Conservation (phyloP, 2,329 filamentous ascomycete genomes). For the Beauveria caledonica region DNA sequence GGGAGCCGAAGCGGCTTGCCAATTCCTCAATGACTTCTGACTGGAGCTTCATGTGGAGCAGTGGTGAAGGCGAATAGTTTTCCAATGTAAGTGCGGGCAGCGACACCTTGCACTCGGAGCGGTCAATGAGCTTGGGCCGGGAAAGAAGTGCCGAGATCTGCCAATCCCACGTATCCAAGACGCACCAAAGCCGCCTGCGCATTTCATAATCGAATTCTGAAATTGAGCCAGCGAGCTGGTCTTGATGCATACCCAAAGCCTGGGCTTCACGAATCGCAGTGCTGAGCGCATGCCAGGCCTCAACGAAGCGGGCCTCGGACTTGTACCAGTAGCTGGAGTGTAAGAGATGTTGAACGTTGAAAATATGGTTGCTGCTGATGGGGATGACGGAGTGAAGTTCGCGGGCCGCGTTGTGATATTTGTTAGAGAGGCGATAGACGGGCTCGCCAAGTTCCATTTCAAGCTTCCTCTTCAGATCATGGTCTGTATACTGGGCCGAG, state of each 20-base stretch:
- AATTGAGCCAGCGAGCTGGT: slow-evolving; percentile 19
- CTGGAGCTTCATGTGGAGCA: slow-evolving; percentile 27
- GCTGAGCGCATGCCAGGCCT: slow-evolving; percentile 30
- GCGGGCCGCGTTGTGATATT: slow-evolving; percentile 26
- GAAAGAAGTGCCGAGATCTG: slow-evolving; percentile 26
- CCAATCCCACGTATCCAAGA: slow-evolving; percentile 32
- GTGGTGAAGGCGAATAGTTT: slow-evolving; percentile 12
- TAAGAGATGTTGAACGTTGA: slow-evolving; percentile 27
- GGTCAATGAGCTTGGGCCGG: slow-evolving; percentile 14
- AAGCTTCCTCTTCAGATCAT: slow-evolving; percentile 23
- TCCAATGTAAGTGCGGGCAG: slow-evolving; percentile 13
- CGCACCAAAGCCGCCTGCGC: slow-evolving; percentile 28
- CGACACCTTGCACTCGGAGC: slow-evolving; percentile 10
- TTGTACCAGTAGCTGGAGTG: slow-evolving; percentile 32
- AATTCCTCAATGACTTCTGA: slow-evolving; percentile 25
- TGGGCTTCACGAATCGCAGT: slow-evolving; percentile 29
- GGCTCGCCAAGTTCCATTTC: slow-evolving; percentile 23
- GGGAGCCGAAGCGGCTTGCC: slow-evolving; percentile 23
- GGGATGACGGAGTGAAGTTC: slow-evolving; percentile 26
- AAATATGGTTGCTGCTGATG: slow-evolving; percentile 24
- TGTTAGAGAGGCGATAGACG: slow-evolving; percentile 22
- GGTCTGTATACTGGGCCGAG: slow-evolving; percentile 25
- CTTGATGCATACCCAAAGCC: slow-evolving; percentile 26
- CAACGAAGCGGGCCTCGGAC: slow-evolving; percentile 27
- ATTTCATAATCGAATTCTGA: slow-evolving; percentile 29